Base-by-base conservation (phyloP, 2,329 filamentous ascomycete species). In the Penicillium sp. region DNA sequence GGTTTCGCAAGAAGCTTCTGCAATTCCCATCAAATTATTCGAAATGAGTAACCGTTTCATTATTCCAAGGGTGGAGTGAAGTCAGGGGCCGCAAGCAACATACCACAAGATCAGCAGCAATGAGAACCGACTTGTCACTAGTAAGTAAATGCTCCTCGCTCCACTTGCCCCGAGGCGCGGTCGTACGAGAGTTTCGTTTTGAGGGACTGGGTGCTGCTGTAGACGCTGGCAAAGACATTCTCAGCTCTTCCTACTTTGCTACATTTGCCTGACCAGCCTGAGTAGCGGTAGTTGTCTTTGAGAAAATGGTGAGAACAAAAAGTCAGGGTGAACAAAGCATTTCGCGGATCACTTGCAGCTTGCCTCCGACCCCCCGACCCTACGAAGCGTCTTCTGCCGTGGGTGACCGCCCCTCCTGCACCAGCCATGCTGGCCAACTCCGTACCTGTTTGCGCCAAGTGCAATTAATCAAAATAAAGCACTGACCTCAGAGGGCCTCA, bases 1-100 rank as follows among this genome's bases (percentile, higher is more conserved):
- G 69, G 69, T 13, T 63, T 60, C 6, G 69, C 58, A 26, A 74
- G 61, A 5, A 73, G 51, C 61, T 66, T 69, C 70, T 73, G 53
- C 9, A 26, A 6, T n/a, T 26, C 11, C 9, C 13, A n/a, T 2
- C 34, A 25, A 12, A n/a, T 32, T 8, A 7, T 32, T 32, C 29
- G 4, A 7, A 32, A 32, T 32, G 7, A 32, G 29, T 11, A 32
- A 32, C 5, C 29, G 3, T 8, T 32, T 32, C 5, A 11, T 18
- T 18, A 3, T 18, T 18, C 18, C 18, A 18, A 18, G 18, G 18
- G 18, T 18, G 18, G 18, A 18, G 18, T 18, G 18, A 18, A 18
- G 18, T 18, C 3, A 18, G 3, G 18, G 18, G 18, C 18, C 3
- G 18, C 18, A 18, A 18, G 18, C 28, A 24, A 1, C 66, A 48